A percentile compares a stretch with the other conserved stretches of the same genome.
Conservation (phyloP, 805 yeast genomes). For the Yamadazyma tumulicola region DNA sequence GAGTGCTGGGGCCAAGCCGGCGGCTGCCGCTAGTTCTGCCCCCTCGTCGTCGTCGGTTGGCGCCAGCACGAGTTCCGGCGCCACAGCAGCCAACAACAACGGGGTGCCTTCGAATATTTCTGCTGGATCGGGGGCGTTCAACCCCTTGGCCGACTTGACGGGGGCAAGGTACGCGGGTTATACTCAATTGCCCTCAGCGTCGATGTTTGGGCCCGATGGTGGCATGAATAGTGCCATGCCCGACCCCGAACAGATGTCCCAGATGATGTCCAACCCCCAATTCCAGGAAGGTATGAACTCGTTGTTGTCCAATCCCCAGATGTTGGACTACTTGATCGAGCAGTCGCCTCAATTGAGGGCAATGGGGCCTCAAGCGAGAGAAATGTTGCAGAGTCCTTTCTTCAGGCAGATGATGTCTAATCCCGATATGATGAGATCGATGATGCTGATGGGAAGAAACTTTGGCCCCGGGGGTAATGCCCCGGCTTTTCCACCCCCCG, state of each 20-base stretch:
- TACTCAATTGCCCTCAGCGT: conserved; percentile 80
- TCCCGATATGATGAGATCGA: conserved; percentile 80
- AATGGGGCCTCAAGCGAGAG: conserved; percentile 87
- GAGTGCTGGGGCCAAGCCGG: conserved; percentile 52
- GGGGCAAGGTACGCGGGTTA: conserved; percentile 96
- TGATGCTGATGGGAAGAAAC: conserved; percentile 70
- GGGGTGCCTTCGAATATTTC: conserved; percentile 74
- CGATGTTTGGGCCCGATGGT: conserved; percentile 92
- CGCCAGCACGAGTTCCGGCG: conserved; percentile 10
- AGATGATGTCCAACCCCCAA: conserved; percentile 77
- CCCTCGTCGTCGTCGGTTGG: conserved; percentile 16
- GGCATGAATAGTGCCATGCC: conserved; percentile 75
- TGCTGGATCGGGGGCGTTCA: conserved; percentile 84
- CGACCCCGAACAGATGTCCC: conserved; percentile 67
- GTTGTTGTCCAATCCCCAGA: conserved; percentile 81
- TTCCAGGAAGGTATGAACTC: conserved; percentile 80
- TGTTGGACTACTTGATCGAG: conserved; percentile 76
- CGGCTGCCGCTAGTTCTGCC: conserved; percentile 23
- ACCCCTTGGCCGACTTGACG: conserved; percentile 88
- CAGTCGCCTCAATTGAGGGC: conserved; percentile 81
- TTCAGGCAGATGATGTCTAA: conserved; percentile 68
- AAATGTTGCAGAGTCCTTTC: conserved; percentile 78
- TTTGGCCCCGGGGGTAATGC: conserved; percentile 27
- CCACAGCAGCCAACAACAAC: conserved; percentile 11
- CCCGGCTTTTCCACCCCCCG: conserved; percentile 32